Base-by-base conservation (phyloP, 768 basidiomycete genomes). In the Pisolithus orientalis region DNA sequence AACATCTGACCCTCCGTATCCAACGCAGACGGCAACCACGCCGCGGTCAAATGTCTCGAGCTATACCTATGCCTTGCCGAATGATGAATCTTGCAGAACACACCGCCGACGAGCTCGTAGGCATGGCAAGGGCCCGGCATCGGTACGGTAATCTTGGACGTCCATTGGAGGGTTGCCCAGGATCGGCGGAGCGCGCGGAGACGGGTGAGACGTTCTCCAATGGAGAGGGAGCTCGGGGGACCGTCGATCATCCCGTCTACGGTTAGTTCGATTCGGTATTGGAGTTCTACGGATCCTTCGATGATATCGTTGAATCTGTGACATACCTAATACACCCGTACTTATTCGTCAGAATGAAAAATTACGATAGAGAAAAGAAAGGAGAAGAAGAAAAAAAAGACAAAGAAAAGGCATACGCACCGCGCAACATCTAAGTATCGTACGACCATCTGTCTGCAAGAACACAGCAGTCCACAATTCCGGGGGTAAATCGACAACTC, bases 91-190 rank as follows among this genome's bases (percentile, higher is more conserved):
- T 80, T 76, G 34, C 74, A 78, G 61, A 84, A 83, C 0, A 81
- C 61, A 0, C 83, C 83, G 0, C 72, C 78, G 4, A 84, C 83
- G 53, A 85, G 71, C 53, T 85, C 82, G 58, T 85, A 85, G 4
- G 80, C 79, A 44, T 68, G 68, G 50, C 75, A 77, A 2, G 59
- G 54, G 0, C 70, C 75, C 0, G 70, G 61, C 34, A 73, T 60
- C 5, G 66, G 62, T 0, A 75, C 60, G 0, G 54, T 44, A 1
- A 57, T 52, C 11, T 54, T 57, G 0, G 53, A 52, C 6, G 50
- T 54, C 66, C 71, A 71, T 13, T 53, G 56, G 11, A 73, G 58
- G 16, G 55, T 58, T 0, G 57, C 37, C 76, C 77, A 78, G 0
- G 71, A 59, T 0, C 38, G 44, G 2, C 76, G 69, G 0, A 74